phyloP scores from a whole-genome alignment of 306 rosid species.

The Trifolium fragiferum region DNA sequence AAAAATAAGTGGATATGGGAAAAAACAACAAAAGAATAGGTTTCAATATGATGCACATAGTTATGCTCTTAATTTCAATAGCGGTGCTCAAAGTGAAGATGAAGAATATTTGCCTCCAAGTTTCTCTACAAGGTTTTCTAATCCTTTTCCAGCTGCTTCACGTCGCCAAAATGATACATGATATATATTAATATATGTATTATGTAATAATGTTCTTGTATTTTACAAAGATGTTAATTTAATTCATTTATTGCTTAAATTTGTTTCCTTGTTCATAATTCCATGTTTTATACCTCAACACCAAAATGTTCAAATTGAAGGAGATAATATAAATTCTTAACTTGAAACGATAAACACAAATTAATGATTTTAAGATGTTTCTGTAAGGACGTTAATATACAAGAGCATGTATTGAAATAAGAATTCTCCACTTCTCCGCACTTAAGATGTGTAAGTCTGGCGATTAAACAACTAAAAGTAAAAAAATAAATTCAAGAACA shows the following conservation, averaged over 20 bases:
- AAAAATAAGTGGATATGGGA: conserved; percentile 56
- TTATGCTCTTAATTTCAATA: conserved; percentile 77
- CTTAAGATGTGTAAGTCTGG: too few species aligned
- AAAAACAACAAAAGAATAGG: conserved; percentile 42
- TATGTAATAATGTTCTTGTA: neutral
- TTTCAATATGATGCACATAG: conserved; percentile 71
- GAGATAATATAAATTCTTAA: neutral
- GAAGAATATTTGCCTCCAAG: conserved; percentile 48
- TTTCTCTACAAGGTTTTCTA: conserved; percentile 61
- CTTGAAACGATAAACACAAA: neutral
- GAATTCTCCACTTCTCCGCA: too few species aligned
- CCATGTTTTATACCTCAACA: neutral
- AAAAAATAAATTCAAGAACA: neutral
- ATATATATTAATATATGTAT: neutral
- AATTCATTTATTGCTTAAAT: conserved; percentile 6
- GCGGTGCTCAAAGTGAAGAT: conserved; percentile 53
- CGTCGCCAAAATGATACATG: conserved; percentile 35
- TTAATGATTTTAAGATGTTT: neutral
- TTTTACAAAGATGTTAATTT: neutral
- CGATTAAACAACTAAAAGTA: too few species aligned
- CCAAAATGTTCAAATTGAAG: neutral
- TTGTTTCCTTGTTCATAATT: conserved; percentile 11
- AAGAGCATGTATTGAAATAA: too few species aligned
- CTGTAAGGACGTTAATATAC: too few species aligned
- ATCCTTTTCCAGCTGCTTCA: conserved; percentile 37